Evolutionary conservation across 2,329 filamentous ascomycete genomes (phyloP), one percentile per base, ranked within the genome.

Genomic region (Botrytis paeoniae): DNA sequence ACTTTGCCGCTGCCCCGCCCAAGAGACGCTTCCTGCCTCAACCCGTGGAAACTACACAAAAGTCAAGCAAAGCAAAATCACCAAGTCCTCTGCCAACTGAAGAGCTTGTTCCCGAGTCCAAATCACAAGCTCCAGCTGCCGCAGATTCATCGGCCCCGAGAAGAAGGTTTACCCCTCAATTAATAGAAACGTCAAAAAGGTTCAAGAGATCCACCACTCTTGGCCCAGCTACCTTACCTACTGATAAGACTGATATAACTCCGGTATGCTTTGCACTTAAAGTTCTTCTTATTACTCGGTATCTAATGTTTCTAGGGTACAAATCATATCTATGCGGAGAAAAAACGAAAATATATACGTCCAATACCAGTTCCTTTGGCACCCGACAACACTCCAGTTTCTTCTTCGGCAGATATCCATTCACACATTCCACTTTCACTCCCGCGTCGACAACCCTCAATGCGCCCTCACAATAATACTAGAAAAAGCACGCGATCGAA

Each of bases 131-230:
- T 48, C 59, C 75, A 79, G 79, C 74, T 75, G 77, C 75, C 78
- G 73, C 75, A 79, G 80, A 77, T 79, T 79, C 73, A 61, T 77
- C 80, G 22, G 82, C 75, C 68, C 76, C 73, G 32, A 76, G 75
- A 77, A 85, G 86, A 75, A 83, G 84, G 74, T 97, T 97, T 81
- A 87, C 91, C 43, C 94, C 94, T 20, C 91, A 95, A 78, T 85
- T 97, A 72, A 91, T 97, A 75, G 93, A 95, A 82, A 95, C 93
- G 4, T 92, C 92, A 6, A 89, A 90, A 78, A 87, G 94, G 70
- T 89, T 90, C 48, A 89, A 92, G 75, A 89, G 89, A 78, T 87
- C 87, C 25, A 89, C 89, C 32, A 91, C 94, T 77, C 82, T 86
- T 1, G 86, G 86, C 9, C 89, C 90, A 32, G 88, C 90, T 43